A percentile compares a stretch with the other conserved stretches of the same genome.
Evolutionary conservation across 163 green algal genomes (phyloP).

Genomic region (Prototheca cutis): DNA sequence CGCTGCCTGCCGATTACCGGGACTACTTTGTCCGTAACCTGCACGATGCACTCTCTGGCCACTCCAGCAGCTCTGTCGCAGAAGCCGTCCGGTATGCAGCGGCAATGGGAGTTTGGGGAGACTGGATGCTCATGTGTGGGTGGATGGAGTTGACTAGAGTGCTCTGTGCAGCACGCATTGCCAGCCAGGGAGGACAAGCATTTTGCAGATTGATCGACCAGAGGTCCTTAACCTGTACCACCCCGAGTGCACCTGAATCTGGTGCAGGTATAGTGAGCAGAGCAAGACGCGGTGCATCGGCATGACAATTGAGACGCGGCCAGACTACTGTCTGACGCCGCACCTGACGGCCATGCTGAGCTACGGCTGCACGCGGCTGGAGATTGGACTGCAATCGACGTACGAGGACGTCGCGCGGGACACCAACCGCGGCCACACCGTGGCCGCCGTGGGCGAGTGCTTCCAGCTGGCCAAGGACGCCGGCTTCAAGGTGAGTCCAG

Average conservation of each 20-base stretch:
- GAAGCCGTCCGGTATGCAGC: constrained; percentile 40
- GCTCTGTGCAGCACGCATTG: too few relatives aligned
- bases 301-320: constrained; percentile 95
- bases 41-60: constrained; percentile 82
- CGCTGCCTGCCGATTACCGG: constrained; percentile 82
- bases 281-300: constrained; percentile 86
- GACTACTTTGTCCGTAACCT: constrained; percentile 93
- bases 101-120: too few relatives aligned
- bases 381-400: constrained; percentile 91
- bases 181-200: too few relatives aligned
- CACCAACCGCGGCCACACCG: constrained; percentile 94
- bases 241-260: too few relatives aligned
- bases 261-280: constrained; percentile 41
- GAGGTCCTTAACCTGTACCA: too few relatives aligned
- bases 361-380: constrained; percentile 94
- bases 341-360: constrained; percentile 87
- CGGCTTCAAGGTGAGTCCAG: constrained; percentile 21
- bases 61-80: constrained; percentile 32
- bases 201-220: too few relatives aligned
- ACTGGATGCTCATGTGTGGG: too few relatives aligned
- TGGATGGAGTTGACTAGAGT: too few relatives aligned
- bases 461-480: constrained; percentile 88
- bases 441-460: constrained; percentile 81
- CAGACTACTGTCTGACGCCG: constrained; percentile 87
- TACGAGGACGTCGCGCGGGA: constrained; percentile 95